Evolutionary conservation across 1,139 yeast genomes (phyloP).

Genomic region (Pichia inconspicua): DNA sequence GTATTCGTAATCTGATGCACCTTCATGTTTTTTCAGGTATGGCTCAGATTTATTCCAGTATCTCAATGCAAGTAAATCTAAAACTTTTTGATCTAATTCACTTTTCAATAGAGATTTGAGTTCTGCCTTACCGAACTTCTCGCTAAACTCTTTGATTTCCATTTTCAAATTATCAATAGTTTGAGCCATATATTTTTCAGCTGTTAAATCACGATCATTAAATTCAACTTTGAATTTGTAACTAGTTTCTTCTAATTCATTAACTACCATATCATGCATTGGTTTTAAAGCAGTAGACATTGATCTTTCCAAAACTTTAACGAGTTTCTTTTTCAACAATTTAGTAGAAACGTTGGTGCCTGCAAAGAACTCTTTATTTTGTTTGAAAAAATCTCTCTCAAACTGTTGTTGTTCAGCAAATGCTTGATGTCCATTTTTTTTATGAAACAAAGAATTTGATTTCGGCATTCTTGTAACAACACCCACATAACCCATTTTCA

Average conservation of each 20-base stretch:
- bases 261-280: slow-evolving; percentile 77
- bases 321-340: slow-evolving; percentile 67
- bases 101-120: slow-evolving; percentile 70
- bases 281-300: slow-evolving; percentile 89
- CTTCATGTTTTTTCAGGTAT: slow-evolving; percentile 18
- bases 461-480: slow-evolving; percentile 78
- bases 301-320: slow-evolving; percentile 78
- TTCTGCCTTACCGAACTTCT: slow-evolving; percentile 75
- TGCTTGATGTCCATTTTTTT: slow-evolving; percentile 32
- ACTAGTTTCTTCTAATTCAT: slow-evolving; percentile 87
- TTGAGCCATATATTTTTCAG: slow-evolving; percentile 88
- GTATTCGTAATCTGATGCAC: slow-evolving; percentile 13
- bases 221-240: slow-evolving; percentile 94
- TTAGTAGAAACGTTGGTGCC: slow-evolving; percentile 75
- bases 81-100: slow-evolving; percentile 80
- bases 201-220: slow-evolving; percentile 87
- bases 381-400: slow-evolving; percentile 52
- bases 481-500: slow-evolving; percentile 95
- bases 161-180: slow-evolving; percentile 82
- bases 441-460: slow-evolving; percentile 29
- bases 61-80: slow-evolving; percentile 79
- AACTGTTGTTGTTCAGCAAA: slow-evolving; percentile 58
- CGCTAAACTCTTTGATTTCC: slow-evolving; percentile 80
- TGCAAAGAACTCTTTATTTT: slow-evolving; percentile 50
- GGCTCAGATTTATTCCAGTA: slow-evolving; percentile 76